These are phyloP conservation scores for Metschnikowia drakensbergensis DNA, from an alignment of 805 yeast genomes.

Conservation along the genomic window DNA sequence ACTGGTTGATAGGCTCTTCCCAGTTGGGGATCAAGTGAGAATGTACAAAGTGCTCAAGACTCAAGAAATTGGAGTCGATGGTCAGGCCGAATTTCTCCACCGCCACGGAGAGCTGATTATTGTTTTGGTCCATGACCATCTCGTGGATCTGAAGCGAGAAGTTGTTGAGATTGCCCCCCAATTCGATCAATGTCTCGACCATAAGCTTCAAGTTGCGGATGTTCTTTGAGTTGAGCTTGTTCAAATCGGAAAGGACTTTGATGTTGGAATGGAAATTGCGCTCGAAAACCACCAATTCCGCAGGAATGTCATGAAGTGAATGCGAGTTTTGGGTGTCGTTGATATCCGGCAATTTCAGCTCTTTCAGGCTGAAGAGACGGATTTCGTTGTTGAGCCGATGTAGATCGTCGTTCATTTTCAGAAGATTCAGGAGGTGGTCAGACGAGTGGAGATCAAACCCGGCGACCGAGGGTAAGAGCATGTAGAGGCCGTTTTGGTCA, in stretches of 20 bases:
- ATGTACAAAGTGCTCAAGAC: constrained; percentile 42
- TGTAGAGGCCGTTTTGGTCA: constrained; percentile 50
- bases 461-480: constrained; percentile 43
- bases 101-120: constrained; percentile 26
- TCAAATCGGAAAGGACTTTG: constrained; percentile 32
- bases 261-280: constrained; percentile 31
- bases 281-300: constrained; percentile 31
- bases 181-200: constrained; percentile 41
- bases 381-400: constrained; percentile 32
- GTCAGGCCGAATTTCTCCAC: constrained; percentile 53
- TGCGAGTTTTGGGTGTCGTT: constrained; percentile 15
- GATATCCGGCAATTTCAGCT: constrained; percentile 10
- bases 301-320: constrained; percentile 23
- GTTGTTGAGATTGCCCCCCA: constrained; percentile 56
- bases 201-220: constrained; percentile 38
- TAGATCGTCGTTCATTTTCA: constrained; percentile 35
- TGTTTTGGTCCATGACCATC: constrained; percentile 17
- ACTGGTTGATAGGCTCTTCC: constrained; percentile 50
- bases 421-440: constrained; percentile 31
- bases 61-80: constrained; percentile 48
- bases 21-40: constrained; percentile 38
- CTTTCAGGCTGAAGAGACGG: constrained; percentile 26
- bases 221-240: constrained; percentile 34
- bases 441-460: constrained; percentile 33
- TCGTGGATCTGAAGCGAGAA: constrained; percentile 45